Conservation (phyloP, 1,284 basidiomycete genomes). For the Trametes sp. region DNA sequence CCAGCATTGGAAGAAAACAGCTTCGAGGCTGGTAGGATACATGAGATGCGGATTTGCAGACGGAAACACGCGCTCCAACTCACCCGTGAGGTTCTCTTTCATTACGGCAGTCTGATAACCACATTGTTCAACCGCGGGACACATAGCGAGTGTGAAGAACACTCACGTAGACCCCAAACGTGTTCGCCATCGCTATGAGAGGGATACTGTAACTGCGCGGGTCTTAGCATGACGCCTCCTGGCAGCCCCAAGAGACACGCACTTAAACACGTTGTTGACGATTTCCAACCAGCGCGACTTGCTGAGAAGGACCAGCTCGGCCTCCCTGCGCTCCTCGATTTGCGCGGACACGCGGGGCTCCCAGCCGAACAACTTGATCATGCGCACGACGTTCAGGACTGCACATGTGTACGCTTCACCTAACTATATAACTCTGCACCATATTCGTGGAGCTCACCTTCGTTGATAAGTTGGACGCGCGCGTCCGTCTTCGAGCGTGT, state of each 20-base stretch:
- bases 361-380: slow-evolving; percentile 72
- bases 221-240: neutral
- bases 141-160: too few species aligned
- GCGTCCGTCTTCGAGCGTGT: slow-evolving; percentile 50
- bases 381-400: slow-evolving; percentile 52
- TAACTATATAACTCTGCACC: too few species aligned
- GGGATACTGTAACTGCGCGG: slow-evolving; percentile 61
- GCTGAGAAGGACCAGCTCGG: slow-evolving; percentile 57
- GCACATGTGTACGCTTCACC: neutral
- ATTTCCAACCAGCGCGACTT: slow-evolving; percentile 50
- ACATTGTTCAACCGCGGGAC: too few species aligned
- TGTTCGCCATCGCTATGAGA: slow-evolving; percentile 67
- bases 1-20: slow-evolving; percentile 47
- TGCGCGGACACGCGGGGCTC: slow-evolving; percentile 53
- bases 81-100: slow-evolving; percentile 39
- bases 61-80: neutral
- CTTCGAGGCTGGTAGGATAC: slow-evolving; percentile 34
- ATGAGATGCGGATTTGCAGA: neutral
- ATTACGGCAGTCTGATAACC: slow-evolving; percentile 40
- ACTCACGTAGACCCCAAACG: slow-evolving; percentile 62
- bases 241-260: slow-evolving; percentile 17
- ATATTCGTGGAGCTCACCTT: slow-evolving; percentile 36
- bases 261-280: slow-evolving; percentile 47
- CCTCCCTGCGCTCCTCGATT: slow-evolving; percentile 56
- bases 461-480: slow-evolving; percentile 57